Base-by-base conservation (phyloP, 257 asterid genomes). In the Ilex asprella region DNA sequence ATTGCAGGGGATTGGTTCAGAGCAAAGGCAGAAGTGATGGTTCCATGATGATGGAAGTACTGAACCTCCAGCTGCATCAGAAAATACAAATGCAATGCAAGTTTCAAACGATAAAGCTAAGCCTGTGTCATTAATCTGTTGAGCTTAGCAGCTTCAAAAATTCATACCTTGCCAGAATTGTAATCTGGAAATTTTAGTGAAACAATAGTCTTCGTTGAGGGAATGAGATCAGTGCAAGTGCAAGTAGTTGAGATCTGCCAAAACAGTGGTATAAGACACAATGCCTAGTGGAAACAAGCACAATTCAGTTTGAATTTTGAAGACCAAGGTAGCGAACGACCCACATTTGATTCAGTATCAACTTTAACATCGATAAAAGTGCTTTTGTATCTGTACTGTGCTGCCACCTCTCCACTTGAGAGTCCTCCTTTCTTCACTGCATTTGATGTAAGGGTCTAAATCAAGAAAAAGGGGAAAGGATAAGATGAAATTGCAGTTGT, bases 301-400 rank as follows among this genome's bases (percentile, higher is more conserved):
- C 49, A 60, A 52, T 62, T 7, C 31, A 15, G 49, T 30, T 49
- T 43, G 16, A 55, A 53, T 53, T 53, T 53, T 8, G 49, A 29
- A 16, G 61, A 62, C 31, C 35, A 71, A 57, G 66, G 70, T 39
- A 53, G 39, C 39, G 67, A 57, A 55, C 31, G 58, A 60, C 85
- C 63, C 70, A 92, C 97, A 59, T 86, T 89, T 61, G 95, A 86
- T 61, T 79, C 97, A 5, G 99, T 92, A 69, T 92, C 99, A 64
- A 92, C 88, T 89, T 85, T 89, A 67, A 86, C 66, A 78, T 89
- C 89, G 52, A 79, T 61, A 51, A 78, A 64, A 55, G 80, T 64
- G 59, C 89, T 82, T 72, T 75, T 92, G 68, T 85, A 86, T 50
- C 67, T 63, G 79, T 89, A 85, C 67, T 67, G 85, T 53, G 85